These are phyloP conservation scores for Avena sativa DNA, from an alignment of 176 grass and related monocot genomes.

Conservation along the genomic window DNA sequence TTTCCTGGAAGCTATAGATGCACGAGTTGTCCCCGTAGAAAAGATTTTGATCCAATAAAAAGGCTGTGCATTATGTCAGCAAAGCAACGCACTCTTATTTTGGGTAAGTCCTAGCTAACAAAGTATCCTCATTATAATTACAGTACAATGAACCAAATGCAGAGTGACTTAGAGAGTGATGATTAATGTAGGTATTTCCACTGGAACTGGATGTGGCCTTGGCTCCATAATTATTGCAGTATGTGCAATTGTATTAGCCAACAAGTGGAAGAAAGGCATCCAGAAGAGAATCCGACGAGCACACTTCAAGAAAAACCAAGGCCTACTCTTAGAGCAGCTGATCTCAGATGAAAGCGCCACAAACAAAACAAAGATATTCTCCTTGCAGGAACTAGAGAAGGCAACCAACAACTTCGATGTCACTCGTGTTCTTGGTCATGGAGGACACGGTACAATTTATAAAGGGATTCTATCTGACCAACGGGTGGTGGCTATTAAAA, in stretches of 20 bases:
- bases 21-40: neutral
- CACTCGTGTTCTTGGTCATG: no score
- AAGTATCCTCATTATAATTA: neutral
- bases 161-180: neutral
- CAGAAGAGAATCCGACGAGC: neutral
- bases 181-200: slow-evolving; percentile 5
- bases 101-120: neutral
- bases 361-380: no score
- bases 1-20: neutral
- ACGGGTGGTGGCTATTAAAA: slow-evolving; percentile 58
- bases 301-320: no score
- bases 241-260: neutral
- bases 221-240: neutral
- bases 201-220: slow-evolving; percentile 35
- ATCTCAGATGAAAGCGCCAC: no score
- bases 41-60: neutral
- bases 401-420: no score
- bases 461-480: no score
- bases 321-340: no score
- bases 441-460: no score
- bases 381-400: no score
- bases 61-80: neutral
- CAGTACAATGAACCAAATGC: neutral
- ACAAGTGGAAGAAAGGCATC: slow-evolving; percentile 37
- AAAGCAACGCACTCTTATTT: slow-evolving; percentile 20